Evolutionary conservation across 768 basidiomycete species (phyloP), one percentile per base, ranked within the genome.

Genomic region (Omphalotus guepiniiformis): DNA sequence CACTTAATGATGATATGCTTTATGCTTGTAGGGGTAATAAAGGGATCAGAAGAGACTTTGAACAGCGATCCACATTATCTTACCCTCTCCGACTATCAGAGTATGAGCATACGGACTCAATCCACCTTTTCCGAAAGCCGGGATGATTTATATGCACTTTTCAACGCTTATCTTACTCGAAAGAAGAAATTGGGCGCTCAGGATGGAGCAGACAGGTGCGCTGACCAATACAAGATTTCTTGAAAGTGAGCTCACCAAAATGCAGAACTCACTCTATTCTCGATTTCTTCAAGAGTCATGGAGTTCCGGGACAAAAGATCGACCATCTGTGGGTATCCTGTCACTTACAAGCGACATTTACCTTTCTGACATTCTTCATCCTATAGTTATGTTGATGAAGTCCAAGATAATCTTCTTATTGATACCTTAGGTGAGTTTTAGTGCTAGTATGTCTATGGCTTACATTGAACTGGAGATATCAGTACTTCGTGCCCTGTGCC

Each of bases 381-480:
- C 38, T n/a, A 16, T 38, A 84, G 85, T 11, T 88, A 86, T 55
- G 72, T 88, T 2, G 86, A 88, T 38, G 86, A 88, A 62, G 80
- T 76, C 0, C 86, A 88, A 56, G 87, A 88, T 53, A 79, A 83
- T 55, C 67, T 87, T 0, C 67, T 88, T 5, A 75, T 87, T 7
- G 85, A 88, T 56, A 69, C 76, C 1, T 65, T 78, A 13, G 51
- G 85, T 86, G 59, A 28, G 74, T 59, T 9, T 25, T 30, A 18
- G 21, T 22, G 30, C 23, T 18, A 29, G 13, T 26, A 30, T 13
- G n/a, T 15, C 25, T n/a, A 16, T 18, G 15, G 4, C n/a, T 25
- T 18, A 22, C 3, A 36, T 16, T 45, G 35, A 45, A 16, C 9
- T 4, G 36, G 15, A 4, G 7, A 11, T 6, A 25, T 21, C 47